These are phyloP conservation scores for barrel medic (Medicago truncatula) DNA, from an alignment of 306 rosid species.

Conservation along the genomic window MtrunA17r5.0-ANR NC_053045.1:48803501-48804000, in stretches of 20 bases:
- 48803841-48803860: conserved; percentile 17
- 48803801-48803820: conserved; percentile 12
- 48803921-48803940: conserved; percentile 7
- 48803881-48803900: neutral
- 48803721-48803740: conserved; percentile 76
- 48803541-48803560: conserved; percentile 24
- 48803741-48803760: conserved; percentile 93
- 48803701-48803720: conserved; percentile 88
- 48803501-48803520: conserved; percentile 10
- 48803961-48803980: neutral
- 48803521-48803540: conserved; percentile 15
- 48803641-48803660: neutral
- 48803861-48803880: neutral
- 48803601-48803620: neutral
- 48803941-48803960: neutral
- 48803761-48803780: conserved; percentile 59
- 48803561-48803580: conserved; percentile 36
- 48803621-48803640: conserved; percentile 1
- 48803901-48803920: neutral
- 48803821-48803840: neutral
- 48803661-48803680: conserved; percentile 63
- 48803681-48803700: conserved; percentile 95
- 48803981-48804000: conserved; percentile 17
- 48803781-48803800: conserved; percentile 43
- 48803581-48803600: conserved; percentile 26